Evolutionary conservation across 352 stramenopile species (phyloP).

Genomic region (Pythium monospermum): DNA sequence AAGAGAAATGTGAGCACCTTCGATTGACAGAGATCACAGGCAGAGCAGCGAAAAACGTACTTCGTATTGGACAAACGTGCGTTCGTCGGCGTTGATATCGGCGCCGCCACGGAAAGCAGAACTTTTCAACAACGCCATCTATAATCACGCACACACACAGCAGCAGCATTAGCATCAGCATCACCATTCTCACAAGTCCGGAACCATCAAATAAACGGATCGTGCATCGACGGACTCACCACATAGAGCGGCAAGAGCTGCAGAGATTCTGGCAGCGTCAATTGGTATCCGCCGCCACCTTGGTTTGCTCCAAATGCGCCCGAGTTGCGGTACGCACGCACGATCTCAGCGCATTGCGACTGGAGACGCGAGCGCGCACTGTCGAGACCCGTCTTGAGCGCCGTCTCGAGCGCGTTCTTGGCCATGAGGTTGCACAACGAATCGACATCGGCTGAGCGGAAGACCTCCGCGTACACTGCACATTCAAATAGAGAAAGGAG

Average conservation of each 20-base stretch:
- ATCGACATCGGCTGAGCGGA: conserved; percentile 91
- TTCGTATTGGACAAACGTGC: conserved; percentile 90
- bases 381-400: conserved; percentile 93
- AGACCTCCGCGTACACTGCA: conserved; percentile 87
- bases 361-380: conserved; percentile 92
- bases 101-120: conserved; percentile 94
- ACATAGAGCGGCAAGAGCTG: conserved; percentile 95
- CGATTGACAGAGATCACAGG: conserved; percentile 2
- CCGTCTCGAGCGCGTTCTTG: conserved; percentile 93
- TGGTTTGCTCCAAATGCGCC: conserved; percentile 69
- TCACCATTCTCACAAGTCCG: no score
- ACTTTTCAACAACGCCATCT: conserved; percentile 98
- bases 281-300: conserved; percentile 60
- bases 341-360: conserved; percentile 90
- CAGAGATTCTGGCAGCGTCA: conserved; percentile 88
- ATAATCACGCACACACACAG: conserved; percentile 9
- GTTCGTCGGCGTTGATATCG: conserved; percentile 96
- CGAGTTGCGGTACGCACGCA: conserved; percentile 86
- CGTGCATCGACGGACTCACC: conserved; percentile 32
- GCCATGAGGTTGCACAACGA: conserved; percentile 93
- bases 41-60: conserved; percentile 16
- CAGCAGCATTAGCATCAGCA: no score
- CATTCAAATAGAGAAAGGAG: conserved; percentile 4
- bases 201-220: neutral
- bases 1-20: conserved; percentile 13